Evolutionary conservation across 352 stramenopile species (phyloP).

Genomic region (Phytophthora nicotianae): DNA sequence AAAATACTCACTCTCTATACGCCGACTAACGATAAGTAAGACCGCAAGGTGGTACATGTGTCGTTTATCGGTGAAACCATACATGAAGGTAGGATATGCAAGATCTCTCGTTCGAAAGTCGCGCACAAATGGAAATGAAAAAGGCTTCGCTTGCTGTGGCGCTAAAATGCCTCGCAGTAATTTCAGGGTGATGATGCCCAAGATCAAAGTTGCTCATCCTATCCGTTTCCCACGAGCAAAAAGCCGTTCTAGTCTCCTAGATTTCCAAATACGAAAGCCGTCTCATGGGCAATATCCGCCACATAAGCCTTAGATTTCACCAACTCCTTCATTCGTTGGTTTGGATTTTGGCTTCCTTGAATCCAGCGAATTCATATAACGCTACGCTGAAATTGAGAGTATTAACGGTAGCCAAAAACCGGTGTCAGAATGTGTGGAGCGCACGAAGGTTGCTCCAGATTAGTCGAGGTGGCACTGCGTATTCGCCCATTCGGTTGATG

Average conservation of each 20-base stretch:
- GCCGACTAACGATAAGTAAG: constrained; percentile 3
- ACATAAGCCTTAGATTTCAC: background rate
- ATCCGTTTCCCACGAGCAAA: constrained; percentile 15
- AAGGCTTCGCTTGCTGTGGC: background rate
- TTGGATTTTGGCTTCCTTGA: constrained; percentile 1
- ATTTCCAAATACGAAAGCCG: constrained; percentile 13
- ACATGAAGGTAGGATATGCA: constrained; percentile 4
- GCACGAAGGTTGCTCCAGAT: background rate
- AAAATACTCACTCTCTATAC: background rate
- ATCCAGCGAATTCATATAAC: constrained; percentile 9
- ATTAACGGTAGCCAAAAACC: background rate
- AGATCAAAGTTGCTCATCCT: constrained; percentile 12
- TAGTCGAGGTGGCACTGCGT: background rate
- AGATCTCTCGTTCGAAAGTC: background rate
- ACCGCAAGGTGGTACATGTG: constrained; percentile 4
- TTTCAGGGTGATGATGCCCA: constrained; percentile 1
- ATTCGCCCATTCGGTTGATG: constrained; percentile 13
- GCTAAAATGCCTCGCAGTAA: constrained; percentile 1
- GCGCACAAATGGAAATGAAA: background rate
- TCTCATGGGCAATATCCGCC: background rate
- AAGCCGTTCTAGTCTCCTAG: background rate
- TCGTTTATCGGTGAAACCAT: constrained; percentile 3
- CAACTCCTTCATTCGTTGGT: constrained; percentile 1
- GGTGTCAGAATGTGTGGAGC: background rate
- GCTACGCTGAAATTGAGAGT: constrained; percentile 5